Base-by-base conservation (phyloP, 176 grass and related monocot species). In the Triticum timopheevii region DNA sequence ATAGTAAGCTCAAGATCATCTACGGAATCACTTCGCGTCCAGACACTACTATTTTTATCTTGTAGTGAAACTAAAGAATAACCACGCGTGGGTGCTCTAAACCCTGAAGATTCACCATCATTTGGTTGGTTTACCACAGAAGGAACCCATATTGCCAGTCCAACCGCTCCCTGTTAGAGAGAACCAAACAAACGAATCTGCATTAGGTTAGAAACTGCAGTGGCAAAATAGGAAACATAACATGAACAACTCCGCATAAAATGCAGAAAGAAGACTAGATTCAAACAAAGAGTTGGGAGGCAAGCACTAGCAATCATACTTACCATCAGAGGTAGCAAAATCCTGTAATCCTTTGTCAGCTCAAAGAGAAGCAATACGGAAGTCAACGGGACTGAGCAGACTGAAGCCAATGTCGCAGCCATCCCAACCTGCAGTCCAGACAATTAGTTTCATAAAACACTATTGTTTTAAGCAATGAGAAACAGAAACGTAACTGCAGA, bases 281-380 rank as follows among this genome's bases (percentile, higher is more conserved):
- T 16, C 19, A 63, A 42, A 78, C 6, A 86, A 72, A 86, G 61
- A 69, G 7, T 69, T 39, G 65, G 49, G 56, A 62, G 54, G 8
- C 30, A 0, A 25, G 44, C 68, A 84, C 47, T 36, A 63, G 39
- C 19, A 76, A 3, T 80, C 27, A 61, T 79, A 74, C 36, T 90
- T 93, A 98, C 97, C 97, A 99, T 96, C 79, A 99, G 97, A 33
- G 97, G 97, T 77, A 99, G 90, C 76, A 99, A 89, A 89, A 99
- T 99, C 33, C 94, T 94, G 62, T 96, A 99, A 82, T 99, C 97
- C 87, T 99, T 99, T 81, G 97, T 99, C 44, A 99, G 88, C 84
- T 99, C 97, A 88, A 99, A 99, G 17, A 96, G 94, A 50, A 99
- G 90, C 33, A 99, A 80, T 25, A 99, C 97, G 74, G 94, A 94